phyloP scores from a whole-genome alignment of 2,329 filamentous ascomycete genomes.

The Pezicula carpinea region DNA sequence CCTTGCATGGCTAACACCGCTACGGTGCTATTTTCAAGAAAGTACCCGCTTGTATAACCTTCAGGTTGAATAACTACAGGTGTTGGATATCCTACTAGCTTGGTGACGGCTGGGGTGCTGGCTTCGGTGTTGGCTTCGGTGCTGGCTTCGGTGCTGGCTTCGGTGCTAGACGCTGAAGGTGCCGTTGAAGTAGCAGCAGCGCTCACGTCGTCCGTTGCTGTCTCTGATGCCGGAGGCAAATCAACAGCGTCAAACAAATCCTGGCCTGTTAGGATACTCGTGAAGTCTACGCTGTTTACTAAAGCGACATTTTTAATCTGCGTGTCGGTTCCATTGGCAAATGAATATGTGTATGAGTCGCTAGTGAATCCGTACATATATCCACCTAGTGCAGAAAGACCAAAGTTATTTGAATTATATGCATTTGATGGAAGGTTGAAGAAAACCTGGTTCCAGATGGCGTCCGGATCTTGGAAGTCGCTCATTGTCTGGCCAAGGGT shows the following conservation, averaged over 20 bases:
- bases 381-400: background rate
- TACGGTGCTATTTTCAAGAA: constrained; percentile 13
- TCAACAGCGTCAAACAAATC: constrained; percentile 11
- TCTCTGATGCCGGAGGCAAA: background rate
- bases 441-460: constrained; percentile 34
- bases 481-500: constrained; percentile 32
- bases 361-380: constrained; percentile 28
- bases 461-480: constrained; percentile 30
- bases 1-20: constrained; percentile 15
- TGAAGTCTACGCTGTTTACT: constrained; percentile 23
- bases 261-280: constrained; percentile 11
- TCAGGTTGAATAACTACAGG: constrained; percentile 9
- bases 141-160: no score
- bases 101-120: no score
- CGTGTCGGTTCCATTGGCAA: constrained; percentile 31
- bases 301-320: constrained; percentile 25
- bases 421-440: constrained; percentile 11
- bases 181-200: background rate
- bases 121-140: no score
- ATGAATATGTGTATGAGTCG: constrained; percentile 27
- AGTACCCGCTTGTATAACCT: constrained; percentile 16
- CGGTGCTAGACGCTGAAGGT: background rate
- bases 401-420: constrained; percentile 14
- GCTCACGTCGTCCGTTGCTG: background rate
- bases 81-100: constrained; percentile 11